Base-by-base conservation (phyloP, 2,329 filamentous ascomycete genomes). In the Penicillium sumatraense region DNA sequence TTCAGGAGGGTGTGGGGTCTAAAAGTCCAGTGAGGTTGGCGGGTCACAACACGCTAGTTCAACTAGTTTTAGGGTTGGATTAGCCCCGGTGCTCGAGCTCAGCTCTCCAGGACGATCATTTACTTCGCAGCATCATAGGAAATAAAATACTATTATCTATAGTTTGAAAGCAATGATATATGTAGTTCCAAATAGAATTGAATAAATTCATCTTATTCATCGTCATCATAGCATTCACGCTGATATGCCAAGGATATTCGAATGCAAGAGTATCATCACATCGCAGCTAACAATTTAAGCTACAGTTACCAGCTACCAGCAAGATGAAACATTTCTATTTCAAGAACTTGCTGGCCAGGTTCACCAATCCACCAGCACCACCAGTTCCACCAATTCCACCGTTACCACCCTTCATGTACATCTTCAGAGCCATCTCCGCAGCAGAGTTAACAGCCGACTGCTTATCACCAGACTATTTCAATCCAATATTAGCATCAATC, bases 351-450 rank as follows among this genome's bases (percentile, higher is more conserved):
- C 80, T 81, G 8, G 86, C 86, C 68, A 87, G 63, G 51, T 75
- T 74, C 76, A 86, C 80, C 55, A 88, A 66, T 2, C 84, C 81
- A 57, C 80, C 73, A 13, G 78, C 68, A 44, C 78, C 77, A 38
- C 77, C 77, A n/a, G 74, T 73, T 1, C 75, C 74, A 20, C 75
- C 67, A n/a, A 77, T 72, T 31, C 80, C 77, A 60, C 81, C 74
- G 18, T 82, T 83, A 71, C 91, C 83, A 65, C 83, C 86, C 84
- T 96, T 93, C 80, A 96, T 78, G 75, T 93, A 96, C 85, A 96
- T 89, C 83, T 96, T 92, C 66, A 96, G 75, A 2, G 92, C 93
- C 83, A 90, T 89, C 81, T 96, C 88, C 1, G 87, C 92, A 3
- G 93, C 93, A 72, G 87, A 81, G 70, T 89, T 86, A 44, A 97